Evolutionary conservation across 2,329 filamentous ascomycete genomes (phyloP).

Genomic region (Ambrosiella beaveri): DNA sequence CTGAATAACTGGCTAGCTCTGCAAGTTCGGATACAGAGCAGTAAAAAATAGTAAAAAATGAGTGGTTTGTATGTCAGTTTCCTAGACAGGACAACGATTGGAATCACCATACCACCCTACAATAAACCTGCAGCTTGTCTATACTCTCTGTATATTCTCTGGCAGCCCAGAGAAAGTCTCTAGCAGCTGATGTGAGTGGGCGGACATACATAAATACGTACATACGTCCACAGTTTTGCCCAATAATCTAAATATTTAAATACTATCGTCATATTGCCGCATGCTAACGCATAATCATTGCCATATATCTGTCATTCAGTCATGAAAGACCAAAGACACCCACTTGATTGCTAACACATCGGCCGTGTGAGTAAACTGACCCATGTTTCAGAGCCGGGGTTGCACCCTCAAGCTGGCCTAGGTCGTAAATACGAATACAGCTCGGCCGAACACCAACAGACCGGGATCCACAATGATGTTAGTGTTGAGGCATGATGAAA

Average conservation of each 20-base stretch:
- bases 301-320: too few species aligned
- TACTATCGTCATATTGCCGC: too few species aligned
- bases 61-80: neutral
- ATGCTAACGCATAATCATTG: too few species aligned
- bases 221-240: too few species aligned
- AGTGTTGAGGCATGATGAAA: too few species aligned
- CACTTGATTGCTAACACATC: neutral
- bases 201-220: too few species aligned
- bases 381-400: neutral
- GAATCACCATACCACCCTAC: neutral
- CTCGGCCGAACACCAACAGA: conserved; percentile 5
- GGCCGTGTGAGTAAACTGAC: neutral
- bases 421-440: conserved; percentile 9
- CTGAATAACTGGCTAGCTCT: too few species aligned
- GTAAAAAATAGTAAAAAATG: neutral
- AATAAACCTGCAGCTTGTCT: neutral
- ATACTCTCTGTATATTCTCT: neutral
- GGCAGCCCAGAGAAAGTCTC: too few species aligned
- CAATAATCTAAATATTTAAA: too few species aligned
- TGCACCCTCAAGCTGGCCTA: neutral
- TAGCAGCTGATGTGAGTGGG: too few species aligned
- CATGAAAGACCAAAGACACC: too few species aligned
- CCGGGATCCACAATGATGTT: neutral
- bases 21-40: too few species aligned
- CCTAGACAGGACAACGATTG: neutral